These are phyloP conservation scores for Malassezia arunalokei DNA, from an alignment of 1,284 basidiomycete genomes.

Conservation along the genomic window DNA sequence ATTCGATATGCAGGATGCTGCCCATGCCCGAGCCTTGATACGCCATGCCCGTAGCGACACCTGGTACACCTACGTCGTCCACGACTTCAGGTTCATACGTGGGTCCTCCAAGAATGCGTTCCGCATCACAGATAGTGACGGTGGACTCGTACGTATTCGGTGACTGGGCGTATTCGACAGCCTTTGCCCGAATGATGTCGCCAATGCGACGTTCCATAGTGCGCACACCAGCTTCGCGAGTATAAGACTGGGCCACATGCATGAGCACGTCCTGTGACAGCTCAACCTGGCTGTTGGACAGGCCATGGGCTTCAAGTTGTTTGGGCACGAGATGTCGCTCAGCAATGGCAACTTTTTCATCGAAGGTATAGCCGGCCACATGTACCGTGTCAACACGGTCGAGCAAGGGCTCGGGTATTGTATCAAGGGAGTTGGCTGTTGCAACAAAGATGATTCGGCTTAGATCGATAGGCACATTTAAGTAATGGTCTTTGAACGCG, in stretches of 20 bases:
- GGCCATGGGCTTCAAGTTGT: constrained; percentile 62
- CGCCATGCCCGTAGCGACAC: constrained; percentile 68
- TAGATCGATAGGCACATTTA: constrained; percentile 43
- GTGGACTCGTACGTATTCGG: constrained; percentile 58
- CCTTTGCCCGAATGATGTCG: constrained; percentile 60
- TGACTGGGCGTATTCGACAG: constrained; percentile 60
- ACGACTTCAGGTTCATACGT: constrained; percentile 68
- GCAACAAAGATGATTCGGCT: constrained; percentile 48
- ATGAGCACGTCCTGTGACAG: constrained; percentile 60
- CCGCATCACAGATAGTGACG: constrained; percentile 63
- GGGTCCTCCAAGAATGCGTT: constrained; percentile 68
- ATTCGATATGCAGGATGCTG: constrained; percentile 71
- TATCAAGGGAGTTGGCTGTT: constrained; percentile 48
- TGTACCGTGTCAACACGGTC: constrained; percentile 49
- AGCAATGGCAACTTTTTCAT: constrained; percentile 49
- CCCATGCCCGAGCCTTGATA: constrained; percentile 80
- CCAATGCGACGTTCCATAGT: constrained; percentile 76
- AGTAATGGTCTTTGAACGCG: constrained; percentile 48
- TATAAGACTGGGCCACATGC: constrained; percentile 64
- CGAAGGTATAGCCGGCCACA: constrained; percentile 48
- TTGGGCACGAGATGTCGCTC: constrained; percentile 63
- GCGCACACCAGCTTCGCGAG: constrained; percentile 81
- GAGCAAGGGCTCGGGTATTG: constrained; percentile 47
- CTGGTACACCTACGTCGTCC: constrained; percentile 60
- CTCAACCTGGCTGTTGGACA: constrained; percentile 50